These are phyloP conservation scores for Pythium folliculosum DNA, from an alignment of 352 stramenopile genomes.

Conservation along the genomic window DNA sequence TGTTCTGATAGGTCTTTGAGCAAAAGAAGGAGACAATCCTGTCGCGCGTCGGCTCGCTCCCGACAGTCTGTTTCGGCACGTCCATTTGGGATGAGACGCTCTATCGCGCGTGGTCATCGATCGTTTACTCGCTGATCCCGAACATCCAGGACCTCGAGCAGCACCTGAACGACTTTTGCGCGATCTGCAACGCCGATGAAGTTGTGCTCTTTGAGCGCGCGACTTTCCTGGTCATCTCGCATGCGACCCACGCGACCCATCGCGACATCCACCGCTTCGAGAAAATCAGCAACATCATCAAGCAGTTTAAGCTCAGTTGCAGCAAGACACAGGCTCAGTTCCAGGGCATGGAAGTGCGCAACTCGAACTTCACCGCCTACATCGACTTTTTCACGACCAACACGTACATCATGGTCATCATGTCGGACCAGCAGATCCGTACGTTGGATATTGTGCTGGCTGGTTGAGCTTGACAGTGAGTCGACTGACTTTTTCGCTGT, in stretches of 20 bases:
- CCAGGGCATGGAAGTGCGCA: slow-evolving; percentile 96
- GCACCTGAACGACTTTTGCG: slow-evolving; percentile 97
- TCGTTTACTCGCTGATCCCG: slow-evolving; percentile 99
- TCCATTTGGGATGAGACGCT: slow-evolving; percentile 99
- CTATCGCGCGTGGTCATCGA: slow-evolving; percentile 98
- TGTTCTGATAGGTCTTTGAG: slow-evolving; percentile 96
- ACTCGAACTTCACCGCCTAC: slow-evolving; percentile 98
- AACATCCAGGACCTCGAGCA: slow-evolving; percentile 97
- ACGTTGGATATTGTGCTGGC: too few relatives aligned
- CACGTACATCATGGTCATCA: slow-evolving; percentile 99
- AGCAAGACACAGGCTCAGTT: slow-evolving; percentile 98
- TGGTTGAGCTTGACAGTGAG: neutral
- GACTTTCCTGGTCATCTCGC: slow-evolving; percentile 99
- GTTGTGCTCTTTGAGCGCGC: slow-evolving; percentile 98
- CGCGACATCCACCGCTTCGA: slow-evolving; percentile 98
- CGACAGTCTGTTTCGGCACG: slow-evolving; percentile 94
- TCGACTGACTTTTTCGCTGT: neutral
- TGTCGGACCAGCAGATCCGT: slow-evolving; percentile 91
- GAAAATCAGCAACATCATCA: slow-evolving; percentile 99
- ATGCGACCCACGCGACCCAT: slow-evolving; percentile 91
- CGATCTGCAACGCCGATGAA: slow-evolving; percentile 95
- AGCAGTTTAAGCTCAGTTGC: slow-evolving; percentile 99
- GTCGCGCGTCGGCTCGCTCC: slow-evolving; percentile 86
- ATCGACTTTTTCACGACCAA: slow-evolving; percentile 99
- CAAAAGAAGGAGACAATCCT: slow-evolving; percentile 95